Conservation (phyloP, 2,329 filamentous ascomycete genomes). For the Fusarium armeniacum region DNA sequence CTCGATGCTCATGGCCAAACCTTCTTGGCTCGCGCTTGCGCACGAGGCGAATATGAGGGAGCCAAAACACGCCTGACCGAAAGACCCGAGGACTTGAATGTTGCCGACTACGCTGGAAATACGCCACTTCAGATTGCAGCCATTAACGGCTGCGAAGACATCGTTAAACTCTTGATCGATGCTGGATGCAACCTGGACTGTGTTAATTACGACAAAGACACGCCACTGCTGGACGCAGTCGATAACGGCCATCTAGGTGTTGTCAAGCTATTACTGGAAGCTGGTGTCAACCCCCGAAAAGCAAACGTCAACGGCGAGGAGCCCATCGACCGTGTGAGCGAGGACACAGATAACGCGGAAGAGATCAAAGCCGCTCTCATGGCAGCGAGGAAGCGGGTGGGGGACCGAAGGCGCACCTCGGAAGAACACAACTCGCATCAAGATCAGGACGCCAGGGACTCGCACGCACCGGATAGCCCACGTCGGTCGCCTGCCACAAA, state of each 20-base stretch:
- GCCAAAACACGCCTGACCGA: conserved; percentile 82
- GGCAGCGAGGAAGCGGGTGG: conserved; percentile 69
- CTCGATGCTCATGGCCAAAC: conserved; percentile 95
- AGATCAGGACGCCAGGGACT: conserved; percentile 65
- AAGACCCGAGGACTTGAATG: conserved; percentile 88
- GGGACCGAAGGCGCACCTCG: conserved; percentile 67
- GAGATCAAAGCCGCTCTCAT: conserved; percentile 80
- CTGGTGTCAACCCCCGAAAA: conserved; percentile 91
- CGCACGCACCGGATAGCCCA: conserved; percentile 70
- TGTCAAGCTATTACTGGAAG: conserved; percentile 83
- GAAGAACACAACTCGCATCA: conserved; percentile 68
- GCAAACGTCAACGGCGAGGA: conserved; percentile 94
- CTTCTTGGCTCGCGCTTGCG: conserved; percentile 88
- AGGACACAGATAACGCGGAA: conserved; percentile 81
- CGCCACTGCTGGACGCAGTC: conserved; percentile 93
- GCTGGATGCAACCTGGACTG: conserved; percentile 88
- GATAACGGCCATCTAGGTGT: conserved; percentile 95
- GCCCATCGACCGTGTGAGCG: conserved; percentile 84
- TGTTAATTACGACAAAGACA: conserved; percentile 86
- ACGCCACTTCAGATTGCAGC: conserved; percentile 94
- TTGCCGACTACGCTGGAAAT: conserved; percentile 95
- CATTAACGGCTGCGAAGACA: conserved; percentile 85
- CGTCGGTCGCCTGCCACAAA: conserved; percentile 67
- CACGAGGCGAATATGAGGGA: conserved; percentile 83
- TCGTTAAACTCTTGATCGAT: conserved; percentile 88